Percentiles rank a stretch among this genome's conserved stretches.
These are phyloP conservation scores for Yamadazyma sp. DNA, from an alignment of 1,139 yeast species.

Conservation along the genomic window DNA sequence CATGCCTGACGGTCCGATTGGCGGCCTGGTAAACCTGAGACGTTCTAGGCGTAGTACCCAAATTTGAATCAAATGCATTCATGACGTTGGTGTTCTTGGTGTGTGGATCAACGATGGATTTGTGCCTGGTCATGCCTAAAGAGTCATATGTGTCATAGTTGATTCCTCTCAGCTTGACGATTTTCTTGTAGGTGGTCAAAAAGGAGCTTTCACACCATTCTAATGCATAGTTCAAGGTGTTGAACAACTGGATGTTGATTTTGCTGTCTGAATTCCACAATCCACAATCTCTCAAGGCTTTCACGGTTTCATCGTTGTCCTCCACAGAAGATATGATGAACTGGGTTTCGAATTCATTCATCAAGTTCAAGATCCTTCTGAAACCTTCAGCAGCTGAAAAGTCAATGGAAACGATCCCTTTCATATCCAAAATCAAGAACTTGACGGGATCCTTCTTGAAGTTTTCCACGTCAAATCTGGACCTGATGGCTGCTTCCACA, in stretches of 20 bases:
- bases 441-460: constrained; percentile 61
- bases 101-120: constrained; percentile 14
- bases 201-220: constrained; percentile 98
- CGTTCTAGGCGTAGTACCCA: constrained; percentile 57
- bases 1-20: constrained; percentile 47
- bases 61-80: constrained; percentile 12
- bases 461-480: constrained; percentile 59
- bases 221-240: constrained; percentile 79
- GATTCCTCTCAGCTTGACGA: constrained; percentile 22
- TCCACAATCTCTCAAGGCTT: constrained; percentile 71
- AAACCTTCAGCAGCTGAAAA: constrained; percentile 97
- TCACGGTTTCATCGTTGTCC: constrained; percentile 60
- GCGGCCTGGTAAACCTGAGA: constrained; percentile 65
- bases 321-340: constrained; percentile 76
- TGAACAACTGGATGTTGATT: constrained; percentile 58
- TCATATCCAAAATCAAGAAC: constrained; percentile 81
- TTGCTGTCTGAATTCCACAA: constrained; percentile 51
- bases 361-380: constrained; percentile 76
- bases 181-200: constrained; percentile 58
- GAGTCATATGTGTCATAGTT: constrained; percentile 13
- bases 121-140: constrained; percentile 17
- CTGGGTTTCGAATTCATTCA: constrained; percentile 68
- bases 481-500: constrained; percentile 73
- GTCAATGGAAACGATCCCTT: constrained; percentile 78
- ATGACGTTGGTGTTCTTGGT: constrained; percentile 13